Evolutionary conservation across 2,329 filamentous ascomycete species (phyloP), one percentile per base, ranked within the genome.

Genomic region (Fusarium proliferatum): DNA sequence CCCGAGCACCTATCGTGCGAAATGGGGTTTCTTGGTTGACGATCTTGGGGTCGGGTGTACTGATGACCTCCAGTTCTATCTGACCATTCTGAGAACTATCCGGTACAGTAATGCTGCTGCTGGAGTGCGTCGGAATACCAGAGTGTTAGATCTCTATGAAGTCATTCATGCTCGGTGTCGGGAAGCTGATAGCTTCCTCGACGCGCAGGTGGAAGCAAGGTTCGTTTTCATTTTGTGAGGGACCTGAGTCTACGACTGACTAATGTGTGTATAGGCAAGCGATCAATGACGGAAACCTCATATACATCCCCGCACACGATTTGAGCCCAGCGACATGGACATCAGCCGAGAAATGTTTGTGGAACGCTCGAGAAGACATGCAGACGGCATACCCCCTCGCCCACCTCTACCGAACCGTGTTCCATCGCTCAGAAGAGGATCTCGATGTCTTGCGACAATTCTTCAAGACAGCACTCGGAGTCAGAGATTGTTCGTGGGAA

Each of bases 11-110:
- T 76, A 75, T 46, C 56, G 53, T 5, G 12, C 41, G 1, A 73
- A 72, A 63, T 76, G 74, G 74, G 62, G 64, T 1, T 76, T 76
- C n/a, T 21, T 76, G 42, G 69, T 76, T 6, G 72, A 76, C 4
- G 39, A 75, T 12, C 55, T 76, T 4, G 59, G 64, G 0, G 74
- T 76, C 4, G 72, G 74, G 1, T 41, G 63, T 9, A 61, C 61
- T n/a, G 72, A 76, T 26, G 61, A 75, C n/a, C 46, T 76, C 15
- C 28, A 48, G 3, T 76, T 76, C 23, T 75, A 76, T 34, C 38
- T 76, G 2, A 42, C 28, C 5, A 69, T 75, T 21, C 69, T 76
- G 21, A 55, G 34, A 17, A n/a, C 56, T 0, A 72, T 76, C 6
- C 58, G 63, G 0, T 46, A 55, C 28, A 38, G 39, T 8, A 73